These are phyloP conservation scores for Annulohypoxylon bovei DNA, from an alignment of 495 filamentous ascomycete species.

Conservation along the genomic window DNA sequence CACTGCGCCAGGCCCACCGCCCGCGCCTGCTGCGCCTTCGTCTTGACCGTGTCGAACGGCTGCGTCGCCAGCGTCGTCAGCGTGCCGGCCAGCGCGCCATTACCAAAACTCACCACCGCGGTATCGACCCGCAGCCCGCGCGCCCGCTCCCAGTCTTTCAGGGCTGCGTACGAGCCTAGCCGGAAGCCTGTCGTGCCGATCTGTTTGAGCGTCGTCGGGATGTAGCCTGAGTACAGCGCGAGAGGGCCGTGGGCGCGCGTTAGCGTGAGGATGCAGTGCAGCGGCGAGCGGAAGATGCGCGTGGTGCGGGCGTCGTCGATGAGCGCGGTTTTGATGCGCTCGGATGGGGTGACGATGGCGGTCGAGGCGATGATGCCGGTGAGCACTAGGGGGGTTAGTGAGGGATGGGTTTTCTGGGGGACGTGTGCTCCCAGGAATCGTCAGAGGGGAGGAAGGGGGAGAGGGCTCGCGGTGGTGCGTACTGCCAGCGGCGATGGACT, in stretches of 20 bases:
- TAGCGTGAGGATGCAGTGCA: slow-evolving; percentile 62
- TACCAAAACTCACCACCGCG: slow-evolving; percentile 60
- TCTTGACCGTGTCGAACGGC: slow-evolving; percentile 76
- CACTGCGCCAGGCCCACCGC: slow-evolving; percentile 64
- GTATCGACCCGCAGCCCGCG: slow-evolving; percentile 52
- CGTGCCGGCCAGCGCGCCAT: slow-evolving; percentile 67
- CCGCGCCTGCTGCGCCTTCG: slow-evolving; percentile 66
- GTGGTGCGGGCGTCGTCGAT: slow-evolving; percentile 70
- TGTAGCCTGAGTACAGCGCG: slow-evolving; percentile 69
- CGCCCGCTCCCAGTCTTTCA: slow-evolving; percentile 66
- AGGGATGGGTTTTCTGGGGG: no score
- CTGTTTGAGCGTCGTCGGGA: slow-evolving; percentile 74
- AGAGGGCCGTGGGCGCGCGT: slow-evolving; percentile 59
- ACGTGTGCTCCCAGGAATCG: no score
- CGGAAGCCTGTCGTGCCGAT: slow-evolving; percentile 70
- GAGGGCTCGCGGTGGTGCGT: not conserved
- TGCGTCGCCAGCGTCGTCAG: slow-evolving; percentile 71
- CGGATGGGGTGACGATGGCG: slow-evolving; percentile 70
- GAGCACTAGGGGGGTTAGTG: slow-evolving; percentile 47
- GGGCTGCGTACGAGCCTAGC: slow-evolving; percentile 73
- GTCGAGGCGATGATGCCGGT: slow-evolving; percentile 69
- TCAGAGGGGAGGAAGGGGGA: not conserved
- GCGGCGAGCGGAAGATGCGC: slow-evolving; percentile 60
- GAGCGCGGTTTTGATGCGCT: slow-evolving; percentile 74
- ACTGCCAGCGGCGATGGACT: slow-evolving; percentile 68